Evolutionary conservation across 2,329 filamentous ascomycete species (phyloP).

Genomic region (Alternaria angustiovoidea): DNA sequence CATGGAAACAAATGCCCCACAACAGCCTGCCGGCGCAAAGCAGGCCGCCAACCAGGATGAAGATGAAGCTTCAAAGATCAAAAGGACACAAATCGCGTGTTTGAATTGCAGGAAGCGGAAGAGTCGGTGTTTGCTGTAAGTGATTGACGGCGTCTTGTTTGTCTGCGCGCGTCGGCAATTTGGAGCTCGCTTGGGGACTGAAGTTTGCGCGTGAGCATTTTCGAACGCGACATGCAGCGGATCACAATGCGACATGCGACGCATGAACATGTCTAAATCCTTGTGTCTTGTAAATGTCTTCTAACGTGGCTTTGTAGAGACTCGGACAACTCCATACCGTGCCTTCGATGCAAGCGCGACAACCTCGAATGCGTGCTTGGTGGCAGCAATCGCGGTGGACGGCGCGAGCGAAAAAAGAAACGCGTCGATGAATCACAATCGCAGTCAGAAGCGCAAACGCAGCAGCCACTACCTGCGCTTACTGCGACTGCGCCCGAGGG

Average conservation of each 20-base stretch:
- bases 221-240: background rate
- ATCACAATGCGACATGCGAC: too few species aligned
- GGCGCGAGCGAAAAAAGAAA: slow-evolving; percentile 63
- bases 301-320: slow-evolving; percentile 43
- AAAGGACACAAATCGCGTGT: slow-evolving; percentile 38
- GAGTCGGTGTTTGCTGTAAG: slow-evolving; percentile 51
- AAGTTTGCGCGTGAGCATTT: background rate
- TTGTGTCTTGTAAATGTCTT: background rate
- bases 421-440: slow-evolving; percentile 24
- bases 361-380: slow-evolving; percentile 67
- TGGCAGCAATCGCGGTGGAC: slow-evolving; percentile 66
- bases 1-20: slow-evolving; percentile 23
- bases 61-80: slow-evolving; percentile 30
- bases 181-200: background rate
- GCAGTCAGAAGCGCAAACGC: slow-evolving; percentile 11
- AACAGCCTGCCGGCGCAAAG: slow-evolving; percentile 19
- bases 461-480: slow-evolving; percentile 34
- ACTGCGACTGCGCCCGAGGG: slow-evolving; percentile 42
- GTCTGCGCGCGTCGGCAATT: slow-evolving; percentile 11
- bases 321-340: slow-evolving; percentile 61
- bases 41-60: slow-evolving; percentile 22
- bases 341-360: slow-evolving; percentile 65
- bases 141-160: slow-evolving; percentile 15
- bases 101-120: slow-evolving; percentile 51
- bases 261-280: background rate